These are phyloP conservation scores for Taxillus chinensis DNA, from an alignment of 164 flowering plant species.

Conservation along the genomic window DNA sequence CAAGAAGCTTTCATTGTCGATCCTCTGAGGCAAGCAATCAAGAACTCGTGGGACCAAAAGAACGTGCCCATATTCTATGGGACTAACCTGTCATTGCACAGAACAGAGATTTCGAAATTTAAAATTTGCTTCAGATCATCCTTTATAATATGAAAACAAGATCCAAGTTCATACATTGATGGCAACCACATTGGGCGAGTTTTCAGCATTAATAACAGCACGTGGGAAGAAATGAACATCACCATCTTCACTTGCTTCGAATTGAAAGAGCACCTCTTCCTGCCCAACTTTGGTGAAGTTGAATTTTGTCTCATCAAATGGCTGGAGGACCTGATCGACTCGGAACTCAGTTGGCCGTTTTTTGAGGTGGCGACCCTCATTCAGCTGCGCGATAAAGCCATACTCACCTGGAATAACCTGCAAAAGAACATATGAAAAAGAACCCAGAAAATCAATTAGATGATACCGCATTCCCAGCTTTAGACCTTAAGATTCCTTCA, in stretches of 20 bases:
- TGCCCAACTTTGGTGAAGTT: constrained; percentile 90
- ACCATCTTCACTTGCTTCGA: constrained; percentile 36
- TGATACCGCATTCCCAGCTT: no score
- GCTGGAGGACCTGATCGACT: constrained; percentile 70
- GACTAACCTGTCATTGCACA: constrained; percentile 57
- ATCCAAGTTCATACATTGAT: constrained; percentile 50
- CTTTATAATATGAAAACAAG: no score
- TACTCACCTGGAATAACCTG: constrained; percentile 36
- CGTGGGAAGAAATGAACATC: constrained; percentile 26
- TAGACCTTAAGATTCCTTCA: no score
- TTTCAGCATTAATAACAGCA: constrained; percentile 17
- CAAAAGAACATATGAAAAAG: no score
- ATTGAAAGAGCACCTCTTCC: constrained; percentile 73
- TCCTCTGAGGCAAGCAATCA: constrained; percentile 69
- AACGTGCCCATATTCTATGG: constrained; percentile 90
- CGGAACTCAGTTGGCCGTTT: constrained; percentile 81
- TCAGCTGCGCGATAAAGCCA: constrained; percentile 82
- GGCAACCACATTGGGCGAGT: constrained; percentile 60
- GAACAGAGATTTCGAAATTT: not conserved
- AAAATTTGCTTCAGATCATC: not conserved
- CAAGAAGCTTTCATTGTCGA: constrained; percentile 61
- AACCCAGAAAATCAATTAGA: no score
- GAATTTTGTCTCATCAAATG: constrained; percentile 75
- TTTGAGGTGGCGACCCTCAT: constrained; percentile 81
- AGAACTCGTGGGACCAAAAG: constrained; percentile 68